Percentiles rank a stretch among this genome's conserved stretches.
Conservation (phyloP, 1,139 yeast species). For the Candida freyschussii region DNA sequence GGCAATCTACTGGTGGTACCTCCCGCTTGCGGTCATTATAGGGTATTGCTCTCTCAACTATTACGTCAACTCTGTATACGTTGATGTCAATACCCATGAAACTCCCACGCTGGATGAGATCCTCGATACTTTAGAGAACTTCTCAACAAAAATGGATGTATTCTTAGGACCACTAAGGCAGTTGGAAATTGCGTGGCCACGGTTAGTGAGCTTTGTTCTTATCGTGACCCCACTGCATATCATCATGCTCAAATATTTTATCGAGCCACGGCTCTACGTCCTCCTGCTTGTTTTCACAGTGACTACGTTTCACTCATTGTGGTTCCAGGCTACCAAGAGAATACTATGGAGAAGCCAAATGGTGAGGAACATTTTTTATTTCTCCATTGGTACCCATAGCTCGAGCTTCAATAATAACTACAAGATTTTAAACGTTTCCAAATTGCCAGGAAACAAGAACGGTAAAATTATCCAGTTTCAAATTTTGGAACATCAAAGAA, state of each 20-base stretch:
- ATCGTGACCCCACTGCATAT: constrained; percentile 48
- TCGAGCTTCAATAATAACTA: constrained; percentile 17
- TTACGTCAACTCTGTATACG: constrained; percentile 20
- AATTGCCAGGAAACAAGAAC: constrained; percentile 39
- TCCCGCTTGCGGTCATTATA: constrained; percentile 5
- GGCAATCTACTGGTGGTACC: constrained; percentile 4
- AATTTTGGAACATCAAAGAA: constrained; percentile 52
- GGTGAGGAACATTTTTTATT: constrained; percentile 38
- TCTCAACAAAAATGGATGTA: constrained; percentile 43
- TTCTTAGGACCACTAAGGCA: constrained; percentile 20
- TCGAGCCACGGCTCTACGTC: constrained; percentile 35
- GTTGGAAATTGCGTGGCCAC: constrained; percentile 19
- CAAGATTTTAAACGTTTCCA: constrained; percentile 37
- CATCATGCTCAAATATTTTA: constrained; percentile 32
- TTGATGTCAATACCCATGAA: constrained; percentile 12
- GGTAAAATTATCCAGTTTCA: constrained; percentile 47
- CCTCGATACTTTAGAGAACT: constrained; percentile 45
- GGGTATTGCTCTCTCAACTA: constrained; percentile 14
- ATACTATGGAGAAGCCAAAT: constrained; percentile 52
- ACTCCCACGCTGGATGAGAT: constrained; percentile 55
- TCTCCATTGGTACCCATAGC: constrained; percentile 42
- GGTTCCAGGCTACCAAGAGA: constrained; percentile 46
- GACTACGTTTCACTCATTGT: constrained; percentile 49
- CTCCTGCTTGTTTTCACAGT: constrained; percentile 38
- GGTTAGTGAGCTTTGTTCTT: constrained; percentile 30